phyloP scores from a whole-genome alignment of 2,329 filamentous ascomycete genomes.

The Fusarium praegraminearum region DNA sequence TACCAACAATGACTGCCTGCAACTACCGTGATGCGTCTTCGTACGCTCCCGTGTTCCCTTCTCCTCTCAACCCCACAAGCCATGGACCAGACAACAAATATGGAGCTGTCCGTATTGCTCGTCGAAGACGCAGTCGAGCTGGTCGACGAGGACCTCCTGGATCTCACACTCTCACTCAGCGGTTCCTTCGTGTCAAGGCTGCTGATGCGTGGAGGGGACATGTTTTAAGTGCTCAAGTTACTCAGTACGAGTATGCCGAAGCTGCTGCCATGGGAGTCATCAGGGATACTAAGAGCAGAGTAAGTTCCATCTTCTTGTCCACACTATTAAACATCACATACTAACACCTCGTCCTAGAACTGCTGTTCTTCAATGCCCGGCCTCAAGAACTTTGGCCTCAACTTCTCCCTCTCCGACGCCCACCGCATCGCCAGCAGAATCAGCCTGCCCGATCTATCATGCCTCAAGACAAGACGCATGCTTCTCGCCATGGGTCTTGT shows the following conservation, averaged over 20 bases:
- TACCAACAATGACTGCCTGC: slow-evolving; percentile 34
- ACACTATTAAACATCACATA: neutral
- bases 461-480: slow-evolving; percentile 48
- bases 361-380: slow-evolving; percentile 36
- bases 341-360: slow-evolving; percentile 27
- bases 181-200: slow-evolving; percentile 58
- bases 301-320: slow-evolving; percentile 20
- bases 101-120: slow-evolving; percentile 30
- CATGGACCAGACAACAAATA: slow-evolving; percentile 29
- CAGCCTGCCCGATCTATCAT: slow-evolving; percentile 43
- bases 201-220: slow-evolving; percentile 56
- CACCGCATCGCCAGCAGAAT: slow-evolving; percentile 35
- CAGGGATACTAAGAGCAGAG: slow-evolving; percentile 24
- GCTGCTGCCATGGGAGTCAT: slow-evolving; percentile 15
- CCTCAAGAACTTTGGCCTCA: slow-evolving; percentile 37
- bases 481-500: slow-evolving; percentile 50
- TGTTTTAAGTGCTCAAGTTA: slow-evolving; percentile 48
- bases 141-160: slow-evolving; percentile 31
- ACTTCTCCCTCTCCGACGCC: slow-evolving; percentile 39
- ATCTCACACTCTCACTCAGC: slow-evolving; percentile 56
- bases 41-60: slow-evolving; percentile 45
- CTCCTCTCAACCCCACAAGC: slow-evolving; percentile 48
- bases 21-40: slow-evolving; percentile 33
- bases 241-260: slow-evolving; percentile 39
- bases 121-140: slow-evolving; percentile 36